Evolutionary conservation across 129 eudicot species (phyloP).

Genomic region (Tagetes erecta): DNA sequence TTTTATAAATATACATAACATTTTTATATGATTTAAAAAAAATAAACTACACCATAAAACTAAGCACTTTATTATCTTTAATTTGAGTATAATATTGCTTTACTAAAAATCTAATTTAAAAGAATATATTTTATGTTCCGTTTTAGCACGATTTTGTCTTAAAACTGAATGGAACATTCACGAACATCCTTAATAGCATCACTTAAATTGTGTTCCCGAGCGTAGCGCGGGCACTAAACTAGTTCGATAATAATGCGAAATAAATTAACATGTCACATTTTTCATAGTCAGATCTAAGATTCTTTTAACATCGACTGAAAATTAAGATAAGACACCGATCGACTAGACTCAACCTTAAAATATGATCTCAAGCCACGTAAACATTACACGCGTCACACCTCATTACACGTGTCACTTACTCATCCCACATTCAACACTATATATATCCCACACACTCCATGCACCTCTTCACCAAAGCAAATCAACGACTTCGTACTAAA

Average conservation of each 20-base stretch:
- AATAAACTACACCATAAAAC: no score
- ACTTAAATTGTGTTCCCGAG: no score
- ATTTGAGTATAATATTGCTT: no score
- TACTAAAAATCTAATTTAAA: no score
- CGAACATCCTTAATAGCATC: no score
- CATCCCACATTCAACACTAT: conserved; percentile 8
- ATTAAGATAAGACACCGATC: conserved; percentile 13
- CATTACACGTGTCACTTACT: conserved; percentile 25
- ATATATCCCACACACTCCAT: not conserved
- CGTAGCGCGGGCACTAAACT: not conserved
- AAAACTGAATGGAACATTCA: no score
- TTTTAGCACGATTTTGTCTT: no score
- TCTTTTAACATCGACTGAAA: not conserved
- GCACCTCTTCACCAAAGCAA: conserved; percentile 18
- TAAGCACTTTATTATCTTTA: no score
- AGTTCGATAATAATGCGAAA: not conserved
- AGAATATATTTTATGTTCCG: no score
- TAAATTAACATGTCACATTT: not conserved
- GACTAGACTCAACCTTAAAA: not conserved
- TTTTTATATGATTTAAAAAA: no score
- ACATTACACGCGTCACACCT: conserved; percentile 30
- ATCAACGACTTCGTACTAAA: not conserved
- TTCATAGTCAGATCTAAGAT: not conserved
- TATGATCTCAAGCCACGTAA: conserved; percentile 15
- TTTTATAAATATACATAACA: no score